Base-by-base conservation (phyloP, 2,329 filamentous ascomycete genomes). In the Colletotrichum ledebouriae region DNA sequence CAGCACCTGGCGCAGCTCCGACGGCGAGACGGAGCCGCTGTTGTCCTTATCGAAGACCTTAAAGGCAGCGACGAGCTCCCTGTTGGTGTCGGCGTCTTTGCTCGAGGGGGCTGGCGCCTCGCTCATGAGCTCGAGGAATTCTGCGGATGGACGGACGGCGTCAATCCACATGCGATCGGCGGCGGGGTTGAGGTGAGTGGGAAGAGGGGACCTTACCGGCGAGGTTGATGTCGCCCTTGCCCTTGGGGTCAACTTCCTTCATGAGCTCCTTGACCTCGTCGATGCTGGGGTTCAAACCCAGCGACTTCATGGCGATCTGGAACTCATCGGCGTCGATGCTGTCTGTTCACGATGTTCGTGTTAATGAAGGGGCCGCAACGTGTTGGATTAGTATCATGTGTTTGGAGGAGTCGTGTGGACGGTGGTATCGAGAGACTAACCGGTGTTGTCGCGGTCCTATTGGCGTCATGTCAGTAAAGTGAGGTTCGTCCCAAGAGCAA, bases 41-140 rank as follows among this genome's bases (percentile, higher is more conserved):
- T 70, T 67, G 60, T 71, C 70, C 60, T 70, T 70, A 53, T 71
- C 70, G 42, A 71, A 71, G 59, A 71, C 70, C 63, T 70, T 66
- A 59, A 71, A 71, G 29, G 70, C 70, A 52, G 63, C 68, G 47
- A 70, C 69, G 33, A 71, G 70, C 58, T 71, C 70, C 20, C 59
- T 63, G 42, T 71, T 63, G 57, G 59, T 61, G 52, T 70, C 68
- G 34, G 65, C 39, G 42, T 63, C 67, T 41, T 63, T 70, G 52
- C 57, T 67, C 15, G 70, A 70, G n/a, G 63, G 49, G 13, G 70
- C 68, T 22, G 65, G 65, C 33, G 65, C 65, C 61, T 68, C 61
- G 61, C 65, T 68, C 70, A 71, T 71, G 47, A 71, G 65, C 50
- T 71, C 59, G 25, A 71, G 70, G 44, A 71, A 71, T 44, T 71